Base-by-base conservation (phyloP, 371 early-diverging fungal species). In the Chytridiales sp. region DNA sequence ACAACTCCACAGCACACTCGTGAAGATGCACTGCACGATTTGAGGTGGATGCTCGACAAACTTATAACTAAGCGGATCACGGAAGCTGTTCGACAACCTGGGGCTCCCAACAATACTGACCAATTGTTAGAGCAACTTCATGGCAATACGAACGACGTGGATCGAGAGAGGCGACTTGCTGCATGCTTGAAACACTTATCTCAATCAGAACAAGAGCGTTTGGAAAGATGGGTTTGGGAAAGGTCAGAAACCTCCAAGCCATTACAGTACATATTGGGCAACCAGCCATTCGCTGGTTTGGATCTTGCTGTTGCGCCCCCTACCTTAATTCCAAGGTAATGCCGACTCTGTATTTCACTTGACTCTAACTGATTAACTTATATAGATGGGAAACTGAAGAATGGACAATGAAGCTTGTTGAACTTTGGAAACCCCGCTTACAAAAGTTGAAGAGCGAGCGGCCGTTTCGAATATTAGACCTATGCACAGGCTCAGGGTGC, bases 331-430 rank as follows among this genome's bases (percentile, higher is more conserved):
- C 95, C 95, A 47, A 80, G 94, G 82, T 83, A 78, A 55, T 38
- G 24, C 26, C 36, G 36, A 19, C n/a, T 59, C 44, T 11, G 27
- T 49, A 38, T 36, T 49, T 42, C 34, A 32, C 30, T 21, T 13
- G 6, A 17, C 5, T 17, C 53, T 34, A 17, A n/a, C n/a, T 50
- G 17, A 17, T 15, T 21, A n/a, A 51, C 13, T 17, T 89, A 56
- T 90, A 88, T 44, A 82, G 94, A 64, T 91, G 91, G 92, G 95
- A 95, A 66, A 95, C 95, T 0, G 94, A 95, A 74, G 92, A 92
- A 72, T 93, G 93, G 92, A 81, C 85, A n/a, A 57, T 78, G 34
- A 66, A 79, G 29, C 63, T 88, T 2, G 76, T 79, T 26, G 59
- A 68, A 3, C 40, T 76, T 53, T 88, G 13, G 26, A 53, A 43